A percentile compares a stretch with the other conserved stretches of the same genome.
phyloP scores from a whole-genome alignment of 2,329 filamentous ascomycete genomes.

The Nemania bipapillata region DNA sequence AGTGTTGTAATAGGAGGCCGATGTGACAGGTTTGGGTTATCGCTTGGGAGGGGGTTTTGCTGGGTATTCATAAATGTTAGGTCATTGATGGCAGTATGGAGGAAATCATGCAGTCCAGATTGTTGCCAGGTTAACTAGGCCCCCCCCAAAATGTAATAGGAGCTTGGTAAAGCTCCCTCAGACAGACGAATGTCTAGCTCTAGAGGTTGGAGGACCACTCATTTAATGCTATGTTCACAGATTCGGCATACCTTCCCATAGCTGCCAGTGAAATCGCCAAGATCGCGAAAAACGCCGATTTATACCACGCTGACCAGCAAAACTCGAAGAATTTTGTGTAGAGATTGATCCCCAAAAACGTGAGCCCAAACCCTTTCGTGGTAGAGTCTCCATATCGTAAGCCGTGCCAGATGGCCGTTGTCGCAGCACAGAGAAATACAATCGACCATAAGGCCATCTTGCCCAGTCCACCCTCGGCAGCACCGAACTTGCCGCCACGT shows the following conservation, averaged over 20 bases:
- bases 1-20: not conserved
- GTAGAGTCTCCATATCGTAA: constrained; percentile 25
- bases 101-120: no score
- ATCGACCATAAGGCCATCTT: constrained; percentile 18
- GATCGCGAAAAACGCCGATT: constrained; percentile 29
- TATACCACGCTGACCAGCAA: constrained; percentile 29
- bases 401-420: constrained; percentile 15
- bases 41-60: no score
- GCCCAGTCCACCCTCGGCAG: not conserved
- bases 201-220: not conserved
- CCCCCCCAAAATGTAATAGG: no score
- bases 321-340: constrained; percentile 34
- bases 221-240: constrained; percentile 15
- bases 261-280: constrained; percentile 27
- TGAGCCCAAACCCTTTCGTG: constrained; percentile 33
- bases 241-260: constrained; percentile 36
- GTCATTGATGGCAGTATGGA: no score
- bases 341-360: constrained; percentile 35
- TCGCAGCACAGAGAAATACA: constrained; percentile 27
- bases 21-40: not conserved
- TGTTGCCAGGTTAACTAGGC: no score
- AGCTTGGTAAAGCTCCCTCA: not conserved
- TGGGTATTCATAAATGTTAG: no score
- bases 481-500: not conserved
- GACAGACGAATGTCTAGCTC: not conserved